Percentiles rank a stretch among this genome's conserved stretches.
phyloP scores from a whole-genome alignment of 345 rosid genomes.

The Aquilaria yunnanensis region DNA sequence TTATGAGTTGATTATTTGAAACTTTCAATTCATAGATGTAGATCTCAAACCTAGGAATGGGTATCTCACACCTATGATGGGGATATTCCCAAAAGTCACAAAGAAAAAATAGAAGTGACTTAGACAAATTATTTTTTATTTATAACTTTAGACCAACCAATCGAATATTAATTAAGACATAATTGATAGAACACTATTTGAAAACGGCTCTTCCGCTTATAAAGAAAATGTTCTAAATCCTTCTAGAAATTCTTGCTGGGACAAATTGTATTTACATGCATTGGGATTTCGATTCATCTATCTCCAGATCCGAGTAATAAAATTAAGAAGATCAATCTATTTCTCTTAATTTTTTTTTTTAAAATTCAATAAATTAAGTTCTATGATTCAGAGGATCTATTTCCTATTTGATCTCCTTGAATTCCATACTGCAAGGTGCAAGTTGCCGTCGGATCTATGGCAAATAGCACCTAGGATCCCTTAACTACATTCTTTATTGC shows the following conservation, averaged over 20 bases:
- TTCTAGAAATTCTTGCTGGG: background rate
- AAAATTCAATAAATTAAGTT: no score
- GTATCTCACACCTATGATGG: background rate
- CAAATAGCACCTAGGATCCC: no score
- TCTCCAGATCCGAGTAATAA: no score
- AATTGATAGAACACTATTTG: background rate
- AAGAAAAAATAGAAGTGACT: background rate
- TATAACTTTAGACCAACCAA: background rate
- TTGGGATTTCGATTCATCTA: background rate
- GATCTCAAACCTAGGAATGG: background rate
- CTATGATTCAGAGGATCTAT: no score
- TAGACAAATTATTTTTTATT: background rate
- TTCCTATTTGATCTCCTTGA: no score
- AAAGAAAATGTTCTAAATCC: background rate
- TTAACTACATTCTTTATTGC: no score
- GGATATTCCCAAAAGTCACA: background rate
- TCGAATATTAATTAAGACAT: background rate
- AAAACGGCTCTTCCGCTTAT: background rate
- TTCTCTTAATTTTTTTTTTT: no score
- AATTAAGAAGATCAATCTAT: no score
- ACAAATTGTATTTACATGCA: background rate
- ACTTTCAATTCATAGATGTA: background rate
- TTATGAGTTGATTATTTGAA: no score
- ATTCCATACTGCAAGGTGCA: no score
- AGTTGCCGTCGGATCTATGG: no score